Percentiles rank a stretch among this genome's conserved stretches.
phyloP scores from a whole-genome alignment of 169 alveolate genomes.

The Toxoplasma gondii region DNA sequence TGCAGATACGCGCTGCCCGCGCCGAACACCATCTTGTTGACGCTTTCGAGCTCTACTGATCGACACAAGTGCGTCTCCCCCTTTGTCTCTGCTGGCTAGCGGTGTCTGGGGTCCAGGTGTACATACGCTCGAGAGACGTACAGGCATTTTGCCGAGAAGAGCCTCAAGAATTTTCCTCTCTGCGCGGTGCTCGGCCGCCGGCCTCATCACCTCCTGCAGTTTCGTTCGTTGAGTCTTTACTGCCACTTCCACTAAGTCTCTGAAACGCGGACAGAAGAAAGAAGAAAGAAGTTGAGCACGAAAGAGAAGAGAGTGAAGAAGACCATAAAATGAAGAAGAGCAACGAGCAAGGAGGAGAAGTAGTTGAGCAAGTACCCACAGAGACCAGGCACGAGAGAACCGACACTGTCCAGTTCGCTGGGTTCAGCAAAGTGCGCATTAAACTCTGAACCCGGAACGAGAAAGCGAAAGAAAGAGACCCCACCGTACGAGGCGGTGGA shows the following conservation, averaged over 20 bases:
- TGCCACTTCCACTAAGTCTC: conserved; percentile 72
- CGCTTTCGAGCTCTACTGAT: no score
- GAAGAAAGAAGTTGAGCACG: not conserved
- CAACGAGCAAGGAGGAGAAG: no score
- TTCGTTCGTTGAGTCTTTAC: conserved; percentile 61
- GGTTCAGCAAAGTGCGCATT: no score
- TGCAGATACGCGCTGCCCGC: no score
- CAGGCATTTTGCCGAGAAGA: conserved; percentile 74
- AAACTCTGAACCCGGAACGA: no score
- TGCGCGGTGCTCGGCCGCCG: conserved; percentile 76
- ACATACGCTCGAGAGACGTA: no score
- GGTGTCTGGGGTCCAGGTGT: no score
- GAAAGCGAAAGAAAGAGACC: not conserved
- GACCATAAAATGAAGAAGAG: no score
- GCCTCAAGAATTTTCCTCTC: conserved; percentile 78
- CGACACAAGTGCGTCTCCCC: no score
- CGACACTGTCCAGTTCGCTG: not conserved
- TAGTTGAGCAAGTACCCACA: no score
- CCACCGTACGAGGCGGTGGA: not conserved
- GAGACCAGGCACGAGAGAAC: not conserved
- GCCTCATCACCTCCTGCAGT: conserved; percentile 69
- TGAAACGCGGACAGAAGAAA: not conserved
- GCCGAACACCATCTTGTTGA: no score
- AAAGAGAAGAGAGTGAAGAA: not conserved
- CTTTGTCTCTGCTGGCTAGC: no score